Percentiles rank a stretch among this genome's conserved stretches.
These are phyloP conservation scores for Camelina laxa DNA, from an alignment of 345 rosid genomes.

Conservation along the genomic window DNA sequence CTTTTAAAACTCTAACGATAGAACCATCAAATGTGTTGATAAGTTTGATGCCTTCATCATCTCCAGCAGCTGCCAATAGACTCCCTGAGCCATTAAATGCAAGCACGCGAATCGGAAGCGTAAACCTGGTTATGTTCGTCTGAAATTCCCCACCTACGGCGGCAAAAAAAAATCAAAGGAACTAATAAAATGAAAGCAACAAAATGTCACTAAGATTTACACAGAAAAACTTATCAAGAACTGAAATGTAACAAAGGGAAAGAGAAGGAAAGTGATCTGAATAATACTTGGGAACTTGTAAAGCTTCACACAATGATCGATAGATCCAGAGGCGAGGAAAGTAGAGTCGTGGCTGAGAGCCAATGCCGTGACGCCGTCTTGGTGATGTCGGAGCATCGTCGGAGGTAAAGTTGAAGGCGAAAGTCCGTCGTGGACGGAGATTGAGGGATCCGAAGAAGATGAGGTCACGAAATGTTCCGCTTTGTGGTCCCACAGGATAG, in stretches of 20 bases:
- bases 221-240: background rate
- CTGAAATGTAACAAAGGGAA: background rate
- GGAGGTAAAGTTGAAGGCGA: constrained; percentile 69
- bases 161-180: constrained; percentile 20
- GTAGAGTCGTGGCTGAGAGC: constrained; percentile 89
- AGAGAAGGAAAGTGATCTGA: background rate
- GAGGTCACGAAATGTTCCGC: constrained; percentile 83
- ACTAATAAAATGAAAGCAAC: constrained; percentile 1
- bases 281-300: constrained; percentile 84
- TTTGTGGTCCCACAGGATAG: constrained; percentile 84
- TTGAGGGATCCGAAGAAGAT: constrained; percentile 75
- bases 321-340: constrained; percentile 93
- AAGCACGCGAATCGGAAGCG: constrained; percentile 85
- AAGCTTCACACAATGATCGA: constrained; percentile 96
- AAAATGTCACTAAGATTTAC: background rate
- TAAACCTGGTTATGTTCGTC: constrained; percentile 89
- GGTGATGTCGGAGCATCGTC: constrained; percentile 84
- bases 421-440: constrained; percentile 77
- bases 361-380: constrained; percentile 87
- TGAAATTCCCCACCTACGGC: constrained; percentile 86
- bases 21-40: constrained; percentile 92
- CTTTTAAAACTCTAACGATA: constrained; percentile 85
- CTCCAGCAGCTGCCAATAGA: constrained; percentile 95
- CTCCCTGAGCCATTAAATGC: constrained; percentile 87
- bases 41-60: constrained; percentile 95